Evolutionary conservation across 208 protist genomes (phyloP).

Genomic region (Endotrypanum monterogeii): DNA sequence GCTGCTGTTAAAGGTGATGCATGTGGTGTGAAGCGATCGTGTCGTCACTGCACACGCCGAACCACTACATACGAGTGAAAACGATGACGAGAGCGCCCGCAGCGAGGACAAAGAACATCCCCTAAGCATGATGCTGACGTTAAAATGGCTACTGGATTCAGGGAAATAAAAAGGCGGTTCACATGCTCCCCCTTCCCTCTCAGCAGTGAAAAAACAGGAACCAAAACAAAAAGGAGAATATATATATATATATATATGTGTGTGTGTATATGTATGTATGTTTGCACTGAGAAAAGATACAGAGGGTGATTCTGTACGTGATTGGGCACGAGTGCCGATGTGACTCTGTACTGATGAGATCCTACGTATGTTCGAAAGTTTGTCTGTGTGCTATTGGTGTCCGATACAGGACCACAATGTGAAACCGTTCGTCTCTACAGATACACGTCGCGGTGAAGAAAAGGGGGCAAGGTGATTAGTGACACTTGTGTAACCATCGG

Average conservation of each 20-base stretch:
- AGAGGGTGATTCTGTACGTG: not conserved
- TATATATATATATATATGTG: no score
- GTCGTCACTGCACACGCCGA: not conserved
- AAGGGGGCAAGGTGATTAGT: not conserved
- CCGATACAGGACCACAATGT: not conserved
- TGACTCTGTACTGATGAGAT: not conserved
- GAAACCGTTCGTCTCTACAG: not conserved
- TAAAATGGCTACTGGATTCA: not conserved
- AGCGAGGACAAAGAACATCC: conserved; percentile 9
- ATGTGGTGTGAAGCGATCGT: conserved; percentile 18
- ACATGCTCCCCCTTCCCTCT: not conserved
- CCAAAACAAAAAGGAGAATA: not conserved
- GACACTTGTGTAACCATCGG: not conserved
- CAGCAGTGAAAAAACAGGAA: not conserved
- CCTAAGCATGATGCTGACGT: conserved; percentile 13
- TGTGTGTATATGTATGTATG: no score
- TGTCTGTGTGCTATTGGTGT: not conserved
- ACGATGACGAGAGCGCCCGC: not conserved
- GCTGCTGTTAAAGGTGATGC: not conserved
- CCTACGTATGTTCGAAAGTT: not conserved
- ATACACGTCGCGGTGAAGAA: not conserved
- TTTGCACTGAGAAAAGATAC: no score
- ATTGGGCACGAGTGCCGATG: not conserved
- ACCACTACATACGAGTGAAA: not conserved
- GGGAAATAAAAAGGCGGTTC: not conserved